Evolutionary conservation across 345 rosid genomes (phyloP).

Genomic region (Citropsis articulata): DNA sequence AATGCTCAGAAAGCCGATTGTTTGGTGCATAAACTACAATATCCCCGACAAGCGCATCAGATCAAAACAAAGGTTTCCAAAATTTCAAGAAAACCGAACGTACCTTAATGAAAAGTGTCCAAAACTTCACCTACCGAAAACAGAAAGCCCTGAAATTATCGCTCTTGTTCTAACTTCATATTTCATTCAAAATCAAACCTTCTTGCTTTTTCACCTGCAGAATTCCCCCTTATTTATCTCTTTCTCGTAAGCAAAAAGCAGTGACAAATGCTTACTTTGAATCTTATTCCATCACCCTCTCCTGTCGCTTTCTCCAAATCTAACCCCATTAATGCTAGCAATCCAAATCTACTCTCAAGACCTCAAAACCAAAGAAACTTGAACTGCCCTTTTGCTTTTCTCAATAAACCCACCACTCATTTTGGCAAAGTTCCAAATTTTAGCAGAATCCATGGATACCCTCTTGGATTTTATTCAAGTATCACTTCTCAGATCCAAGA

Average conservation of each 20-base stretch:
- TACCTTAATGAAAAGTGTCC: background rate
- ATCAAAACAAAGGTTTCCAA: background rate
- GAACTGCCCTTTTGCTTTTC: conserved; percentile 25
- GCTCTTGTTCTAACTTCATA: background rate
- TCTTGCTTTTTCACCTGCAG: conserved; percentile 11
- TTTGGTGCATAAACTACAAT: background rate
- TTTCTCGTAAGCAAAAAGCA: conserved; percentile 5
- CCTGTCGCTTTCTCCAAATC: conserved; percentile 46
- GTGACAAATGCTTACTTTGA: conserved; percentile 47
- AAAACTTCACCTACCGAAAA: background rate
- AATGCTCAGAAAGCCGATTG: background rate
- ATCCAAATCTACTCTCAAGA: conserved; percentile 34
- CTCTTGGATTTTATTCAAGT: conserved; percentile 34
- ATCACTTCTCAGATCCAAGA: conserved; percentile 37
- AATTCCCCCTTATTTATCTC: conserved; percentile 7
- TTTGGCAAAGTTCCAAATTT: conserved; percentile 26
- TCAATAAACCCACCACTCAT: conserved; percentile 21
- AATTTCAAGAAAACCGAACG: background rate
- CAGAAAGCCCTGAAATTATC: background rate
- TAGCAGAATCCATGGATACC: conserved; percentile 25
- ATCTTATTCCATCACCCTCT: conserved; percentile 39
- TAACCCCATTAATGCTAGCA: conserved; percentile 21
- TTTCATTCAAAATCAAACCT: background rate
- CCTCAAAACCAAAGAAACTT: conserved; percentile 26
- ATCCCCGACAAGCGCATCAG: background rate